Base-by-base conservation (phyloP, 1,139 yeast species). In the Taiozyma sp. region DNA sequence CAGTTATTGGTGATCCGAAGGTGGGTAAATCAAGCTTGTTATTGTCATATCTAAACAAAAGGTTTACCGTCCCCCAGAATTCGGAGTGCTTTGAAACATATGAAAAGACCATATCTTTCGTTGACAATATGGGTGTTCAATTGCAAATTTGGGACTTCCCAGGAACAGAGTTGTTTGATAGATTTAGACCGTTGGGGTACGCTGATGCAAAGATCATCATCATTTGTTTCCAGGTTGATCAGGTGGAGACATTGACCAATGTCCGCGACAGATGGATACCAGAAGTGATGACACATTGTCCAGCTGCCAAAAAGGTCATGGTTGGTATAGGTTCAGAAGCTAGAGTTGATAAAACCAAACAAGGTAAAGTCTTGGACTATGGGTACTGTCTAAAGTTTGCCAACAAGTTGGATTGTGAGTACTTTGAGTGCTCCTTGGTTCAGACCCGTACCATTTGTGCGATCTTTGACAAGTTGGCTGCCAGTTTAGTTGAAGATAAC, bases 141-240 rank as follows among this genome's bases (percentile, higher is more conserved):
- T 55, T 62, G 41, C 57, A 54, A 42, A 70, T 78, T 47, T 78
- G 82, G 81, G 82, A 78, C 57, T 76, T 81, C 7, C 81, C 83
- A 7, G 83, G 83, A 1, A 79, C 76, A 63, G 80, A 77, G 58
- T 78, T 73, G 56, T 77, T 76, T 57, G 82, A 78, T 63, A 74
- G 88, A 43, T 72, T 83, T 58, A 73, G 89, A 55, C 85, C 88
- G 4, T 73, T 83, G 53, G 80, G 84, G 5, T 85, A 85, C 64
- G 78, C 86, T 4, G 84, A 81, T 63, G 83, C 89, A 7, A 85
- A 82, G 60, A 82, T 83, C 58, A 79, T 84, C 51, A 73, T 85
- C 70, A 75, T 85, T 56, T 85, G 88, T 59, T 85, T 83, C 65
- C 77, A 85, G 9, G 77, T 83, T 51, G 85, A 81, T 59, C 75